Evolutionary conservation across 345 rosid genomes (phyloP).

Genomic region (Citrus inodora): DNA sequence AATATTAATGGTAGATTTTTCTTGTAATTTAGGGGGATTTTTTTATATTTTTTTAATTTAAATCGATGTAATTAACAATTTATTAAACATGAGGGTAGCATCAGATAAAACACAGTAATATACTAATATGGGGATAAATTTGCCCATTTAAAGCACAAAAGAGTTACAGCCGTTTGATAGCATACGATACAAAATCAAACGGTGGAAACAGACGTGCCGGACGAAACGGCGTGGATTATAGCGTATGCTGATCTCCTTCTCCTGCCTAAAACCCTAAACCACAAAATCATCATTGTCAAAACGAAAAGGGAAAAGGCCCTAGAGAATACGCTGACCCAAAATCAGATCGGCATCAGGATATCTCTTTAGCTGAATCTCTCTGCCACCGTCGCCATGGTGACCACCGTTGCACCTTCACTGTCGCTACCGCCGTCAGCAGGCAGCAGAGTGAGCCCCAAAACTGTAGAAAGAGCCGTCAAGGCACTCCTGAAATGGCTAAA

Average conservation of each 20-base stretch:
- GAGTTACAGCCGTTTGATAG: not conserved
- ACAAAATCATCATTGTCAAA: not conserved
- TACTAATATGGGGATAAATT: not conserved
- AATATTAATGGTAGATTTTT: no score
- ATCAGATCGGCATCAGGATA: not conserved
- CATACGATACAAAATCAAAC: not conserved
- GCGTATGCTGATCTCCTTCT: not conserved
- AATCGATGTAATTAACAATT: not conserved
- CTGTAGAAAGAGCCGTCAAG: constrained; percentile 39
- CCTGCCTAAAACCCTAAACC: not conserved
- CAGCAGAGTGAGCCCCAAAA: constrained; percentile 27
- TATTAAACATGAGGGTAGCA: not conserved
- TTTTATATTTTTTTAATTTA: no score
- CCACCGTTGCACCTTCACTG: not conserved
- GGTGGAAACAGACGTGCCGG: not conserved
- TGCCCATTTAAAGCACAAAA: not conserved
- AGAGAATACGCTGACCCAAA: not conserved
- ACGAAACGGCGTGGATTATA: not conserved
- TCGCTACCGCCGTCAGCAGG: not conserved
- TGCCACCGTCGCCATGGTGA: constrained; percentile 4
- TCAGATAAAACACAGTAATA: not conserved
- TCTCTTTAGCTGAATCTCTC: not conserved
- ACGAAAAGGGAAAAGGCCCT: not conserved
- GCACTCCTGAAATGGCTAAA: constrained; percentile 57
- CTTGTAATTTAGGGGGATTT: not conserved